Percentiles rank a stretch among this genome's conserved stretches.
Evolutionary conservation across 305 asterid genomes (phyloP).

Genomic region (Andrographis paniculata): DNA sequence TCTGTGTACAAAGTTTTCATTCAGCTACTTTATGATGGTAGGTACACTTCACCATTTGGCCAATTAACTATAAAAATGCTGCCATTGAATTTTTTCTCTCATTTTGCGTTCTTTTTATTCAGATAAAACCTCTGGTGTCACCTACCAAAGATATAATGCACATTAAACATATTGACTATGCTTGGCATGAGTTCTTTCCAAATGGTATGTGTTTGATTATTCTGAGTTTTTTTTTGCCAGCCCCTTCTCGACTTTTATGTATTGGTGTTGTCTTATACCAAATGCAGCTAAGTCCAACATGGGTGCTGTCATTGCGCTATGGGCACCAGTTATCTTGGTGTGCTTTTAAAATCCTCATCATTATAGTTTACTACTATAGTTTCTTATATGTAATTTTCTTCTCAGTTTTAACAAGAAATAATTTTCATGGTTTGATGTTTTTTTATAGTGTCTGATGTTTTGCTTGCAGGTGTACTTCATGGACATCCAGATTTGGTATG

Average conservation of each 20-base stretch:
- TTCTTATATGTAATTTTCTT: too few species aligned
- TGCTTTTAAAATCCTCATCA: constrained; percentile 80
- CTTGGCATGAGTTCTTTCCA: constrained; percentile 76
- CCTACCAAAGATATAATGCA: constrained; percentile 57
- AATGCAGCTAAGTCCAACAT: constrained; percentile 75
- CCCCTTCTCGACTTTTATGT: too few species aligned
- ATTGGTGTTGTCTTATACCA: too few species aligned
- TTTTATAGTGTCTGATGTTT: too few species aligned
- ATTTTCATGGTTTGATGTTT: too few species aligned
- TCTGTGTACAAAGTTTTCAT: constrained; percentile 56
- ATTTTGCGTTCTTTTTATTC: too few species aligned
- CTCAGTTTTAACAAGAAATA: too few species aligned
- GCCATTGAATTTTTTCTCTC: too few species aligned
- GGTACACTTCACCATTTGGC: too few species aligned
- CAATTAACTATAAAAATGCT: too few species aligned
- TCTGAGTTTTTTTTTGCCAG: too few species aligned
- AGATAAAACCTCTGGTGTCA: constrained; percentile 80
- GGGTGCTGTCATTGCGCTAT: constrained; percentile 64
- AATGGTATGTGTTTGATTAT: constrained; percentile 69
- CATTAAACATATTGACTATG: constrained; percentile 45
- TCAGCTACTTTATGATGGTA: constrained; percentile 88
- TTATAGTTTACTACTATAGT: constrained; percentile 49
- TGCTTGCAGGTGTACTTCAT: too few species aligned
- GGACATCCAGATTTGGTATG: constrained; percentile 95
- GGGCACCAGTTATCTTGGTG: constrained; percentile 89